Evolutionary conservation across 225 moss, liverwort and hornwort genomes (phyloP).

Genomic region (Pseudisothecium myosuroides): DNA sequence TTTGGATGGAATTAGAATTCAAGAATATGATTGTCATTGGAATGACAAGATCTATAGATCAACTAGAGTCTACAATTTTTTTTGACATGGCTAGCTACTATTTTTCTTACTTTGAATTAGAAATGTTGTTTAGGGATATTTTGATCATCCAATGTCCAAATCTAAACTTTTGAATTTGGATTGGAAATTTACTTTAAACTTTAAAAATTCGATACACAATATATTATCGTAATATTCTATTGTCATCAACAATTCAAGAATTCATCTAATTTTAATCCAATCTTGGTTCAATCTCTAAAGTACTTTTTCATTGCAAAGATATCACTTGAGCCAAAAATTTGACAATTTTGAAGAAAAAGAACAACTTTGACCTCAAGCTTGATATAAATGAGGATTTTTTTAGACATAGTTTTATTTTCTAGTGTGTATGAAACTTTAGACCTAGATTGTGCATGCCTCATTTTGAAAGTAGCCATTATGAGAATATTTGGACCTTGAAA

Average conservation of each 20-base stretch:
- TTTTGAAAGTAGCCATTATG: background rate
- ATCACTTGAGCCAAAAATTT: background rate
- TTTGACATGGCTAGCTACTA: too few species aligned
- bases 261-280: background rate
- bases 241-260: background rate
- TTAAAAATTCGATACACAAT: background rate
- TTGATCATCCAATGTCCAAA: background rate
- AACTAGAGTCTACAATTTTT: background rate
- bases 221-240: background rate
- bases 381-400: background rate
- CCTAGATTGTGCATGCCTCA: background rate
- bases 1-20: background rate
- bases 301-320: background rate
- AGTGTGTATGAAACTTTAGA: background rate
- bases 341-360: background rate
- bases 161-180: background rate
- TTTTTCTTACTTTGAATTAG: background rate
- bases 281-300: background rate
- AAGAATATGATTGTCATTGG: background rate
- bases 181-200: background rate
- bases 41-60: background rate
- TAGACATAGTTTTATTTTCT: too few species aligned
- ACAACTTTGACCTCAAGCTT: background rate
- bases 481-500: background rate
- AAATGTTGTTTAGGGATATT: fast-evolving